Percentiles rank a stretch among this genome's conserved stretches.
Evolutionary conservation across 129 eudicot species (phyloP).

Genomic region (Flaveria sonorensis): DNA sequence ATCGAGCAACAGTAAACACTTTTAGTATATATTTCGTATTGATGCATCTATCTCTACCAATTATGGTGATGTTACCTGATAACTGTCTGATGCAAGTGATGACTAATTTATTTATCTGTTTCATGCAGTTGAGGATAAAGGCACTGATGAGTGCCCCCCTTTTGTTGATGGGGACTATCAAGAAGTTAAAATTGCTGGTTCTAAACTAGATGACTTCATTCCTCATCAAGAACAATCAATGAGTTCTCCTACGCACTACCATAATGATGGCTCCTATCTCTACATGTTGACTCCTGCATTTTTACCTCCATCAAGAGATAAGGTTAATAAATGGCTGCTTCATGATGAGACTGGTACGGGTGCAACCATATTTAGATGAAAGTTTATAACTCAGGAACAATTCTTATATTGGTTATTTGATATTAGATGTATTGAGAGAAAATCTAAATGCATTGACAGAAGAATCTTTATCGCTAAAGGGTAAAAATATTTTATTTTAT

Average conservation of each 20-base stretch:
- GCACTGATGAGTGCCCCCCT: constrained; percentile 41
- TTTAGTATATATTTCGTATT: constrained; percentile 6
- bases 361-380: constrained; percentile 21
- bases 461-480: constrained; percentile 35
- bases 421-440: constrained; percentile 21
- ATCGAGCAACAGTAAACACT: constrained; percentile 2
- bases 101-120: constrained; percentile 13
- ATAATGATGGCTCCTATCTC: constrained; percentile 60
- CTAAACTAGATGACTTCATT: constrained; percentile 27
- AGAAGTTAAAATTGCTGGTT: constrained; percentile 31
- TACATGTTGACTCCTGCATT: constrained; percentile 73
- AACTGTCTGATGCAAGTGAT: constrained; percentile 9
- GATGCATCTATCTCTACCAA: constrained; percentile 12
- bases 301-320: constrained; percentile 70
- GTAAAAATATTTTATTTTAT: constrained; percentile 28
- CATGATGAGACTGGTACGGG: constrained; percentile 39
- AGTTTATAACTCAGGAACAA: constrained; percentile 14
- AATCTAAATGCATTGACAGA: constrained; percentile 22
- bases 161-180: constrained; percentile 37
- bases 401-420: constrained; percentile 27
- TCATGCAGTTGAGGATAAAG: constrained; percentile 39
- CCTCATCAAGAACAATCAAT: constrained; percentile 33
- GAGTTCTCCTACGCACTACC: constrained; percentile 58
- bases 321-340: constrained; percentile 64
- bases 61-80: constrained; percentile 14